A percentile compares a stretch with the other conserved stretches of the same genome.
Evolutionary conservation across 345 rosid genomes (phyloP).

Genomic region (Microcos paniculata): DNA sequence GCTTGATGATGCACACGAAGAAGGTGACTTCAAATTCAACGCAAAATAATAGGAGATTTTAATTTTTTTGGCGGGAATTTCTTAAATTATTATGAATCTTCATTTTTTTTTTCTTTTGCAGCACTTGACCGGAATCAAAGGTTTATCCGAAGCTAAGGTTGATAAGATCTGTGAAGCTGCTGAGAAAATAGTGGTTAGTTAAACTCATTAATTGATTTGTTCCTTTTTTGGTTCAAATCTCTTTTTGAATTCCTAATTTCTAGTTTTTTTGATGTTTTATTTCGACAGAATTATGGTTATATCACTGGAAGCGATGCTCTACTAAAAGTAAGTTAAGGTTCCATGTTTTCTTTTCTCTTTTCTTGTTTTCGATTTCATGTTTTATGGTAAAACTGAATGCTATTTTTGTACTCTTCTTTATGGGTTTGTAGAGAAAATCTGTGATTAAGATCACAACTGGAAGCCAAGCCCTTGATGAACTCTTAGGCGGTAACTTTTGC

Average conservation of each 20-base stretch:
- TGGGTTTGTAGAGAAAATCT: constrained; percentile 49
- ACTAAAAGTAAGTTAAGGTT: constrained; percentile 54
- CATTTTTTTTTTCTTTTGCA: constrained; percentile 13
- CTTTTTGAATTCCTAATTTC: background rate
- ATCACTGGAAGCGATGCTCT: constrained; percentile 92
- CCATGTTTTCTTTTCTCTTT: background rate
- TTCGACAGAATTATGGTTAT: constrained; percentile 73
- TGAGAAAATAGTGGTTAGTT: constrained; percentile 84
- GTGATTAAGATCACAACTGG: constrained; percentile 88
- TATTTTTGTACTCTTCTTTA: background rate
- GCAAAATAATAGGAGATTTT: background rate
- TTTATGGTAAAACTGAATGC: background rate
- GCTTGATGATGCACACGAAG: constrained; percentile 97
- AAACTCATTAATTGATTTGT: background rate
- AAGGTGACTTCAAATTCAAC: constrained; percentile 42
- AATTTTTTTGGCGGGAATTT: background rate
- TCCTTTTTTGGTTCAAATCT: background rate
- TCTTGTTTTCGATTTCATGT: background rate
- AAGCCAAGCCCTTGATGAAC: constrained; percentile 92
- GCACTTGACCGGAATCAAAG: constrained; percentile 92
- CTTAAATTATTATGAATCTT: constrained; percentile 8
- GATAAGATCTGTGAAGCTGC: constrained; percentile 98
- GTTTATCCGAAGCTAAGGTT: constrained; percentile 94
- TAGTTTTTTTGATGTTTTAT: background rate
- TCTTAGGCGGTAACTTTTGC: constrained; percentile 61